phyloP scores from a whole-genome alignment of 768 basidiomycete genomes.

The Zangia roseola region DNA sequence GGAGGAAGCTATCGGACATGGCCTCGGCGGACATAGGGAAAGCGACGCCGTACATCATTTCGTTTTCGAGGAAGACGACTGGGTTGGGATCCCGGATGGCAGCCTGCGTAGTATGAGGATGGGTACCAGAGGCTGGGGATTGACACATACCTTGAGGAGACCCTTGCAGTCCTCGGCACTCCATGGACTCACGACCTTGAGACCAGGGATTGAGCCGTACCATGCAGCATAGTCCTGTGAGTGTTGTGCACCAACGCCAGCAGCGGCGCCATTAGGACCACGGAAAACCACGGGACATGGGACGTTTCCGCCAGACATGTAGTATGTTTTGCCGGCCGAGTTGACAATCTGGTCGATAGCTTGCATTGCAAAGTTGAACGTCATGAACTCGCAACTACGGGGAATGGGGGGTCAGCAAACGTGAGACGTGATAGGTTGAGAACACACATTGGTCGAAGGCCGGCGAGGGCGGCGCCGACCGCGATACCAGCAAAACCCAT shows the following conservation, averaged over 20 bases:
- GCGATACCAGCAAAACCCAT: constrained; percentile 99
- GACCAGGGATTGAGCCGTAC: constrained; percentile 90
- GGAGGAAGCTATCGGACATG: constrained; percentile 90
- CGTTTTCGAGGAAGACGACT: constrained; percentile 98
- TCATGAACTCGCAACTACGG: constrained; percentile 97
- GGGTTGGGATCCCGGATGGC: constrained; percentile 99
- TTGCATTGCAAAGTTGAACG: constrained; percentile 99
- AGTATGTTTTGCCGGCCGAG: constrained; percentile 99
- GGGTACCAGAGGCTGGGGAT: background rate
- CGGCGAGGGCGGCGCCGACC: constrained; percentile 90
- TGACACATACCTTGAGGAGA: constrained; percentile 75
- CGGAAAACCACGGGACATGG: constrained; percentile 99
- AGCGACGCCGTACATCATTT: constrained; percentile 95
- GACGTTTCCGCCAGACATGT: constrained; percentile 99
- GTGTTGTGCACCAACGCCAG: constrained; percentile 96
- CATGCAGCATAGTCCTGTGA: constrained; percentile 97
- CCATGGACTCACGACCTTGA: constrained; percentile 98
- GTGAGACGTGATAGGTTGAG: background rate
- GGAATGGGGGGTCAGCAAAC: constrained; percentile 9
- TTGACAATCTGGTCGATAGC: constrained; percentile 99
- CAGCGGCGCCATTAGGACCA: constrained; percentile 97
- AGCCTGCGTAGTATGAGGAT: constrained; percentile 45
- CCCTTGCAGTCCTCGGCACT: constrained; percentile 99
- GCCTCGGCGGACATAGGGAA: constrained; percentile 97
- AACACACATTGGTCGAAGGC: constrained; percentile 86